These are phyloP conservation scores for Calocybe gangraenosa DNA, from an alignment of 768 basidiomycete genomes.

Conservation along the genomic window DNA sequence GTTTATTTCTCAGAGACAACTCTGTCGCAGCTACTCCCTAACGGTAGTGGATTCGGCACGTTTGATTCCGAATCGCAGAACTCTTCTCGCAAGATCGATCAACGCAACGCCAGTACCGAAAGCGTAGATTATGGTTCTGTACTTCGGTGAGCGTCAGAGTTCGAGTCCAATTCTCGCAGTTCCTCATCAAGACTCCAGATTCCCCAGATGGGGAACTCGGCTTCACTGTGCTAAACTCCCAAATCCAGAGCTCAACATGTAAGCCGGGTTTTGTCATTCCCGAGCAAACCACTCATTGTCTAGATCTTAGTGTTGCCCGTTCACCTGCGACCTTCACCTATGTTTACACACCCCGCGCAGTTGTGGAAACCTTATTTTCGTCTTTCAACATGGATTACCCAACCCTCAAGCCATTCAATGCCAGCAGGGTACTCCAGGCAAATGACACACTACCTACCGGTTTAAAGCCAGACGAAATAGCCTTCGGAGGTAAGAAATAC, in stretches of 20 bases:
- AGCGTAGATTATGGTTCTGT: constrained; percentile 23
- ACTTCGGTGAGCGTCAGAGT: constrained; percentile 19
- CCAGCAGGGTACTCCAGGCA: constrained; percentile 13
- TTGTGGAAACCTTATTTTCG: constrained; percentile 27
- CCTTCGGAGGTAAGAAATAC: constrained; percentile 20
- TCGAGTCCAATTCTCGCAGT: not conserved
- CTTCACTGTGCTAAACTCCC: constrained; percentile 31
- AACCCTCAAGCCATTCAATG: constrained; percentile 17
- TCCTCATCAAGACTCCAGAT: constrained; percentile 17
- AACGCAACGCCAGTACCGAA: constrained; percentile 2
- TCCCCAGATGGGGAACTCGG: constrained; percentile 37
- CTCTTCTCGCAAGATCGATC: constrained; percentile 13
- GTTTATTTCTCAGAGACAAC: constrained; percentile 36
- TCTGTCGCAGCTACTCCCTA: constrained; percentile 26
- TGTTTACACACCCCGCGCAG: constrained; percentile 30
- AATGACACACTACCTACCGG: constrained; percentile 22
- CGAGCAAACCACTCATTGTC: not conserved
- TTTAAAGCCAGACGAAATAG: constrained; percentile 20
- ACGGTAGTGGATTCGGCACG: constrained; percentile 35
- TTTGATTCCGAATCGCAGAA: constrained; percentile 23
- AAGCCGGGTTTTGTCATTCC: constrained; percentile 7
- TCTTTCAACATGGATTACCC: constrained; percentile 29
- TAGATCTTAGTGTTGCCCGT: constrained; percentile 18
- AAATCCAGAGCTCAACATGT: constrained; percentile 27
- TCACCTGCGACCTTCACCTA: constrained; percentile 25